phyloP scores from a whole-genome alignment of 495 filamentous ascomycete species.

The Rhypophila decipiens region DNA sequence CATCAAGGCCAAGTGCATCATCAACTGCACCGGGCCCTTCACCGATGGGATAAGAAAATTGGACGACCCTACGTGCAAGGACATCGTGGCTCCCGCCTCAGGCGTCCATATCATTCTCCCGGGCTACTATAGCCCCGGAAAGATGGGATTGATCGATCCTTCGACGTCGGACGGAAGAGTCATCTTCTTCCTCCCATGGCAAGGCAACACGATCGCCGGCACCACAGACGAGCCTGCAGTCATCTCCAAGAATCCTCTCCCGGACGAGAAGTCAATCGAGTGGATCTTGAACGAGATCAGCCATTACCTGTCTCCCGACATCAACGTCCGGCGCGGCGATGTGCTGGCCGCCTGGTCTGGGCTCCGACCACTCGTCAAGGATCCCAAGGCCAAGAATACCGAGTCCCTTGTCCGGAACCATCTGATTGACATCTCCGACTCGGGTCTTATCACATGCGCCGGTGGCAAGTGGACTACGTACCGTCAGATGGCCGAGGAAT shows the following conservation, averaged over 20 bases:
- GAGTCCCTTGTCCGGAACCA: slow-evolving; percentile 95
- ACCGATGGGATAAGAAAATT: slow-evolving; percentile 89
- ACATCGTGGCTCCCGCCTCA: slow-evolving; percentile 89
- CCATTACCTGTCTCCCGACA: slow-evolving; percentile 84
- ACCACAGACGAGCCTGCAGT: slow-evolving; percentile 87
- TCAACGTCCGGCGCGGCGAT: slow-evolving; percentile 88
- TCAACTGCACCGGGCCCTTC: slow-evolving; percentile 97
- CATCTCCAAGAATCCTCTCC: slow-evolving; percentile 76
- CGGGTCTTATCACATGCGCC: slow-evolving; percentile 88
- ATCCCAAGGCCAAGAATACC: slow-evolving; percentile 89
- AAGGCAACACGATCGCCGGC: slow-evolving; percentile 97
- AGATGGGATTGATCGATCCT: slow-evolving; percentile 97
- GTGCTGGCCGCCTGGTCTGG: slow-evolving; percentile 96
- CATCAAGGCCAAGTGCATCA: slow-evolving; percentile 82
- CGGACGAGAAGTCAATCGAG: slow-evolving; percentile 87
- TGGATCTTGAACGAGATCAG: slow-evolving; percentile 94
- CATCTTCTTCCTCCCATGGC: slow-evolving; percentile 99
- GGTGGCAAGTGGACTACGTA: slow-evolving; percentile 99
- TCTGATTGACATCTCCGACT: slow-evolving; percentile 77
- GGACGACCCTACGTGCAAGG: slow-evolving; percentile 64
- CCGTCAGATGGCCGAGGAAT: slow-evolving; percentile 97
- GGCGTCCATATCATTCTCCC: slow-evolving; percentile 94
- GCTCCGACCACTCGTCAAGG: slow-evolving; percentile 87
- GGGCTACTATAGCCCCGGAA: slow-evolving; percentile 87
- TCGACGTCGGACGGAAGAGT: slow-evolving; percentile 91